phyloP scores from a whole-genome alignment of 768 basidiomycete species.

The Suillus sp. region DNA sequence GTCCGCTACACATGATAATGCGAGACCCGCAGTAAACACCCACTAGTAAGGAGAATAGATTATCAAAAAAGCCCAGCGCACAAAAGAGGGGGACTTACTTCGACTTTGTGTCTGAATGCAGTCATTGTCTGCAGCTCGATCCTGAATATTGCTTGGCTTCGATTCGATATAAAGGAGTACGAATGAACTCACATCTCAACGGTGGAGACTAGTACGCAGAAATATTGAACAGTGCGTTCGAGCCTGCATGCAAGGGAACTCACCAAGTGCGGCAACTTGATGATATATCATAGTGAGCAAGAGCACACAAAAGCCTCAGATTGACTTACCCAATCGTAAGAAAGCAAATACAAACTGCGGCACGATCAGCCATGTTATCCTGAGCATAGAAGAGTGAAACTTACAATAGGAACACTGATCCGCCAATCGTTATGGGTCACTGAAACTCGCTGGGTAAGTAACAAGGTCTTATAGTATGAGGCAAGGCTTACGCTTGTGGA shows the following conservation, averaged over 20 bases:
- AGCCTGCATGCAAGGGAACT: constrained; percentile 6
- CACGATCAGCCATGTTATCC: not conserved
- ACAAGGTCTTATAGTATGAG: constrained; percentile 1
- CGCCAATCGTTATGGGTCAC: constrained; percentile 32
- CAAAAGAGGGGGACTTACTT: constrained; percentile 15
- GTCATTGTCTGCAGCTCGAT: constrained; percentile 28
- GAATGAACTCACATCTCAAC: constrained; percentile 30
- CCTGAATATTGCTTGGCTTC: constrained; percentile 16
- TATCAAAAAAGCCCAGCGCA: constrained; percentile 15
- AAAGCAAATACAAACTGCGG: constrained; percentile 31
- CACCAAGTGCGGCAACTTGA: constrained; percentile 40
- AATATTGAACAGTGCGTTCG: not conserved
- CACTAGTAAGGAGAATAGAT: constrained; percentile 35
- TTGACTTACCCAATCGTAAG: constrained; percentile 33
- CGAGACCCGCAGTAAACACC: constrained; percentile 53
- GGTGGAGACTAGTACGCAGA: constrained; percentile 26
- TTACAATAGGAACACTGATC: constrained; percentile 37
- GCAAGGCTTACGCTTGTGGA: constrained; percentile 39
- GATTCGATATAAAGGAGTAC: not conserved
- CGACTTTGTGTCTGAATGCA: constrained; percentile 25
- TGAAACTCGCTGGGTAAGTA: constrained; percentile 12
- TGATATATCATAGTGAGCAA: not conserved
- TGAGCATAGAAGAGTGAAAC: constrained; percentile 19
- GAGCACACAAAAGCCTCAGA: not conserved
- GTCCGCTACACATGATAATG: constrained; percentile 51